Evolutionary conservation across 805 yeast species (phyloP).

Genomic region (Kodamaea laetipori): DNA sequence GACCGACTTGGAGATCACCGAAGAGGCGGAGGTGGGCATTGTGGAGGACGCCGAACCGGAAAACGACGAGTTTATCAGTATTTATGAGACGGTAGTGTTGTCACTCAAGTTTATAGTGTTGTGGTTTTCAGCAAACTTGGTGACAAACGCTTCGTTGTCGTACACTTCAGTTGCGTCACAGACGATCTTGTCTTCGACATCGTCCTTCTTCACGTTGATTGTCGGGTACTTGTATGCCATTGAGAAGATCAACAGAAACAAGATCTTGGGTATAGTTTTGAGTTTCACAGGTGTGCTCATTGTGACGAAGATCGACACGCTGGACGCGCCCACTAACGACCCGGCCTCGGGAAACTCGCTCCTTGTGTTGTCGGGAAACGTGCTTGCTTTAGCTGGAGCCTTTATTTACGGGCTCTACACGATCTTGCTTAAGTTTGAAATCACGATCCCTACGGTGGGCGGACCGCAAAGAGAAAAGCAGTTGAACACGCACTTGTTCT

Average conservation of each 20-base stretch:
- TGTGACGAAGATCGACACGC: conserved; percentile 69
- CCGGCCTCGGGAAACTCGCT: conserved; percentile 17
- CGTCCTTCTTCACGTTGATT: conserved; percentile 87
- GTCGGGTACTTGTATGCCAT: conserved; percentile 74
- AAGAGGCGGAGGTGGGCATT: conserved; percentile 7
- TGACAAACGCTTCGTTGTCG: conserved; percentile 82
- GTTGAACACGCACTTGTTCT: conserved; percentile 82
- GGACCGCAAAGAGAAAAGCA: conserved; percentile 61
- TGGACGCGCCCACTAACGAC: conserved; percentile 32
- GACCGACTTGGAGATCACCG: conserved; percentile 16
- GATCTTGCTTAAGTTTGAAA: conserved; percentile 72
- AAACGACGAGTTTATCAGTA: conserved; percentile 31
- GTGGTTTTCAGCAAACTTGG: conserved; percentile 90
- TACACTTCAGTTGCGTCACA: conserved; percentile 94
- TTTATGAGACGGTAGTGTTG: conserved; percentile 67
- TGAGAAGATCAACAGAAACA: conserved; percentile 65
- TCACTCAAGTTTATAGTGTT: conserved; percentile 81
- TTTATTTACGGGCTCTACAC: conserved; percentile 90
- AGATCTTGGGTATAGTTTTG: conserved; percentile 67
- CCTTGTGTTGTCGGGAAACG: conserved; percentile 62
- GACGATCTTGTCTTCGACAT: conserved; percentile 88
- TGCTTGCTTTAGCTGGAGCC: conserved; percentile 82
- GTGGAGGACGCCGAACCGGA: conserved; percentile 2
- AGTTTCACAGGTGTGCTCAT: conserved; percentile 79
- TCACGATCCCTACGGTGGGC: conserved; percentile 34